Percentiles rank a stretch among this genome's conserved stretches.
phyloP scores from a whole-genome alignment of 2,329 filamentous ascomycete species.

The Cladosporium oxysporum region DNA sequence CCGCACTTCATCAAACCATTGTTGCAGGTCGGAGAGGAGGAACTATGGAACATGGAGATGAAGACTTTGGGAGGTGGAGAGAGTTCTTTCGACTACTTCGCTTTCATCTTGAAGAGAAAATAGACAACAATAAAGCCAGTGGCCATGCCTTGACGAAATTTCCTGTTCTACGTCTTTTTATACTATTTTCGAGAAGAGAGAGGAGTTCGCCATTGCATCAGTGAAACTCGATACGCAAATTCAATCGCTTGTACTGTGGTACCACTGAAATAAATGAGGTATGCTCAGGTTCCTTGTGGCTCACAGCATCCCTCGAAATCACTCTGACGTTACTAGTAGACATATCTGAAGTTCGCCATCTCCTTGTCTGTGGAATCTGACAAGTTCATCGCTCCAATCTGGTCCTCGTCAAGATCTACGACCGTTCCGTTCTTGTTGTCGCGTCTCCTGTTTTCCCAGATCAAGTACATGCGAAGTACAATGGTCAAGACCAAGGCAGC shows the following conservation, averaged over 20 bases:
- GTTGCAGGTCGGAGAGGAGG: conserved; percentile 41
- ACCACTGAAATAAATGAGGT: background rate
- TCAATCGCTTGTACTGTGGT: background rate
- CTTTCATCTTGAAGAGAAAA: conserved; percentile 45
- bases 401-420: background rate
- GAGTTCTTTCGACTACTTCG: conserved; percentile 54
- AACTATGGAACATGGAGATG: conserved; percentile 48
- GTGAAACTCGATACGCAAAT: background rate
- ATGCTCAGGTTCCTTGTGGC: background rate
- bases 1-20: conserved; percentile 57
- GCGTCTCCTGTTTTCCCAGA: background rate
- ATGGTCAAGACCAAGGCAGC: background rate
- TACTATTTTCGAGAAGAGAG: background rate
- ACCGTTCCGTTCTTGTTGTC: background rate
- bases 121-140: background rate
- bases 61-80: conserved; percentile 43
- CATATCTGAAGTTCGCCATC: background rate
- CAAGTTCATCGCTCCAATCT: background rate
- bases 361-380: background rate
- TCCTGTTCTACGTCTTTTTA: background rate
- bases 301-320: background rate
- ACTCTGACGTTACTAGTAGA: background rate
- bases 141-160: too few relatives aligned
- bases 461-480: background rate
- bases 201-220: background rate